Evolutionary conservation across 2,329 filamentous ascomycete genomes (phyloP).

Genomic region (Claviceps purpurea): DNA sequence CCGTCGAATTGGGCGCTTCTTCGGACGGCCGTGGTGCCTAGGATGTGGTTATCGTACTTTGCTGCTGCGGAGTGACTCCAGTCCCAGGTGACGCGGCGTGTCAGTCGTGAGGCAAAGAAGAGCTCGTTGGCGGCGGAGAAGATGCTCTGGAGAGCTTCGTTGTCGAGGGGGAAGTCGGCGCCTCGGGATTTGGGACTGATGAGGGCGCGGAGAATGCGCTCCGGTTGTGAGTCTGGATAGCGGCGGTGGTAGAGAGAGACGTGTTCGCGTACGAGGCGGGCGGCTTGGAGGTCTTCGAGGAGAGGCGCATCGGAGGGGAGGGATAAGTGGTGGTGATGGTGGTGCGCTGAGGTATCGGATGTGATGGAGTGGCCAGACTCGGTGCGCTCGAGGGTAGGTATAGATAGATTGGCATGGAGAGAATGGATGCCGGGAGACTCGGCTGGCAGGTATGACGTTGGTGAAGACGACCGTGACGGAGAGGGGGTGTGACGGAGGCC

Average conservation of each 20-base stretch:
- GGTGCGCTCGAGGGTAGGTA: slow-evolving; percentile 31
- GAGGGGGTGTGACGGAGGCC: slow-evolving; percentile 11
- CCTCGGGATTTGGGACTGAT: slow-evolving; percentile 35
- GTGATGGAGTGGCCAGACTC: slow-evolving; percentile 35
- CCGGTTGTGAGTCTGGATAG: slow-evolving; percentile 36
- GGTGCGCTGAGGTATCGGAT: slow-evolving; percentile 20
- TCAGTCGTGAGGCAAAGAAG: slow-evolving; percentile 45
- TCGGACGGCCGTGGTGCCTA: slow-evolving; percentile 49
- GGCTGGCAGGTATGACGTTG: slow-evolving; percentile 4
- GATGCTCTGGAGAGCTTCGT: slow-evolving; percentile 42
- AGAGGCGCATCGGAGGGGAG: slow-evolving; percentile 12
- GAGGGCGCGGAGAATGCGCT: slow-evolving; percentile 43
- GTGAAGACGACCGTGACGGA: slow-evolving; percentile 10
- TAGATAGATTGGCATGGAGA: background rate
- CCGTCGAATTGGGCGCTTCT: slow-evolving; percentile 31
- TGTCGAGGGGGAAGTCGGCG: slow-evolving; percentile 40
- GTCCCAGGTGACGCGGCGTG: slow-evolving; percentile 46
- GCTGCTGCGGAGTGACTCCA: slow-evolving; percentile 40
- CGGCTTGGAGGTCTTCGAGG: slow-evolving; percentile 30
- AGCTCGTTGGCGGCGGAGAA: slow-evolving; percentile 48
- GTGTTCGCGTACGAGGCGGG: slow-evolving; percentile 33
- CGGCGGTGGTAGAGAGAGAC: slow-evolving; percentile 31
- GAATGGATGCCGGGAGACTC: background rate
- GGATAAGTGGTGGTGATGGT: slow-evolving; percentile 14
- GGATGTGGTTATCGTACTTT: slow-evolving; percentile 40